These are phyloP conservation scores for Pseudevernia furfuracea DNA, from an alignment of 495 filamentous ascomycete species.

Conservation along the genomic window DNA sequence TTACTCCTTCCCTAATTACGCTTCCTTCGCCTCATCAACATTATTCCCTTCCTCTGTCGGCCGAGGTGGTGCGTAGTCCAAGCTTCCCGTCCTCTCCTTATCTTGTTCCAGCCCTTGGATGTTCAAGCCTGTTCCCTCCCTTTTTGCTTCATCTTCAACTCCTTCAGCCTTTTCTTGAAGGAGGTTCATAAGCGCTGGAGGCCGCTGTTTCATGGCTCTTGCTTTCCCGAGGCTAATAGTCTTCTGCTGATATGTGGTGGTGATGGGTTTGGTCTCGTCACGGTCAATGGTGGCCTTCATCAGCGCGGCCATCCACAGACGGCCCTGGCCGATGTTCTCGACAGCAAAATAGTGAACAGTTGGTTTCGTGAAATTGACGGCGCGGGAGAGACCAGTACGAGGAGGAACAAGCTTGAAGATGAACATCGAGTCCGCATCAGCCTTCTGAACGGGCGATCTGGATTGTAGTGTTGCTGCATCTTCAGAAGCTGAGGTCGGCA, in stretches of 20 bases:
- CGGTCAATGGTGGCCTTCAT: slow-evolving; percentile 99
- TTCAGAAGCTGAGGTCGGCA: slow-evolving; percentile 44
- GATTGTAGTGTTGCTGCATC: slow-evolving; percentile 29
- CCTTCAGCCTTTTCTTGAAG: slow-evolving; percentile 49
- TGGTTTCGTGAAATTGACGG: slow-evolving; percentile 94
- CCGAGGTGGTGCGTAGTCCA: slow-evolving; percentile 6
- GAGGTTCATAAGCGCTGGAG: slow-evolving; percentile 74
- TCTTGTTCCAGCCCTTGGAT: slow-evolving; percentile 27
- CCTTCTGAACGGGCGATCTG: slow-evolving; percentile 28
- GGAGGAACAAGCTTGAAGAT: slow-evolving; percentile 98
- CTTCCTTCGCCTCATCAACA: neutral
- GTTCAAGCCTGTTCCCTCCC: slow-evolving; percentile 28
- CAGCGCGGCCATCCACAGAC: slow-evolving; percentile 95
- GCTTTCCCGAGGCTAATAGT: slow-evolving; percentile 86
- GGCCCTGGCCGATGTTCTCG: slow-evolving; percentile 76
- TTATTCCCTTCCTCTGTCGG: neutral
- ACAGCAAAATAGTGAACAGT: slow-evolving; percentile 97
- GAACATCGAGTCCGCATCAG: slow-evolving; percentile 57
- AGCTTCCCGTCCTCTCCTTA: slow-evolving; percentile 18
- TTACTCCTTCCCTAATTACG: slow-evolving; percentile 6
- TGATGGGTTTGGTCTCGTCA: slow-evolving; percentile 68
- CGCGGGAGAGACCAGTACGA: slow-evolving; percentile 75
- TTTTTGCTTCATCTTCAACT: slow-evolving; percentile 22
- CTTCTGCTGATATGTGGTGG: slow-evolving; percentile 89
- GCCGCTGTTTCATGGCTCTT: slow-evolving; percentile 70